Evolutionary conservation across 1,139 yeast species (phyloP).

Genomic region (Martiniozyma asiatica): DNA sequence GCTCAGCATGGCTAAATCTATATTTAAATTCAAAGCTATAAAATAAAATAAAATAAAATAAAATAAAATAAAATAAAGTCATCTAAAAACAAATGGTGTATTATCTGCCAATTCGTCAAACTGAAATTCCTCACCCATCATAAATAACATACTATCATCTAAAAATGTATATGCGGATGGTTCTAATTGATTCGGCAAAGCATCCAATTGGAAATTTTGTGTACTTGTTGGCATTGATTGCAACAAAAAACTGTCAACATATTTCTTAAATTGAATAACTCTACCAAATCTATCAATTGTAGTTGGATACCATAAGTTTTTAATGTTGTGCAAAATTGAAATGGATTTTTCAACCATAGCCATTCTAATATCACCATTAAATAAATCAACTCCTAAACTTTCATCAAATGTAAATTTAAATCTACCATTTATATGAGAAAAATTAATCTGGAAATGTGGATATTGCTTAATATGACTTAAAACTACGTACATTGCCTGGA

Average conservation of each 20-base stretch:
- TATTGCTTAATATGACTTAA: constrained; percentile 11
- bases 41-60: no score
- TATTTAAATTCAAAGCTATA: no score
- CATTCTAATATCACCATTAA: constrained; percentile 10
- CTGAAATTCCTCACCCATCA: constrained; percentile 9
- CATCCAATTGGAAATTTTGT: no score
- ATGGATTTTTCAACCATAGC: constrained; percentile 8
- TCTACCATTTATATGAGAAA: constrained; percentile 6
- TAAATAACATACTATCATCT: constrained; percentile 9
- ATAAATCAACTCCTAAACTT: constrained; percentile 7
- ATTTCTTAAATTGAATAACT: constrained; percentile 9
- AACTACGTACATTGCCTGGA: constrained; percentile 15
- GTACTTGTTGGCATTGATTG: no score
- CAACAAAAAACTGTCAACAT: no score
- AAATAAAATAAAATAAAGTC: no score
- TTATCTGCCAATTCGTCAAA: no score
- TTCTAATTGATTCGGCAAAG: no score
- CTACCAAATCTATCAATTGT: constrained; percentile 9
- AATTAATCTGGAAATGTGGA: constrained; percentile 9
- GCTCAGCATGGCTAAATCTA: no score
- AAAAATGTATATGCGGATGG: constrained; percentile 6
- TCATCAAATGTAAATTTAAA: constrained; percentile 10
- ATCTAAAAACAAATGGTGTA: no score
- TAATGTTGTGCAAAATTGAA: constrained; percentile 5
- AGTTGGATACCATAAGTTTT: constrained; percentile 11